A percentile compares a stretch with the other conserved stretches of the same genome.
Conservation (phyloP, 306 rosid species). For the Quercus variabilis region DNA sequence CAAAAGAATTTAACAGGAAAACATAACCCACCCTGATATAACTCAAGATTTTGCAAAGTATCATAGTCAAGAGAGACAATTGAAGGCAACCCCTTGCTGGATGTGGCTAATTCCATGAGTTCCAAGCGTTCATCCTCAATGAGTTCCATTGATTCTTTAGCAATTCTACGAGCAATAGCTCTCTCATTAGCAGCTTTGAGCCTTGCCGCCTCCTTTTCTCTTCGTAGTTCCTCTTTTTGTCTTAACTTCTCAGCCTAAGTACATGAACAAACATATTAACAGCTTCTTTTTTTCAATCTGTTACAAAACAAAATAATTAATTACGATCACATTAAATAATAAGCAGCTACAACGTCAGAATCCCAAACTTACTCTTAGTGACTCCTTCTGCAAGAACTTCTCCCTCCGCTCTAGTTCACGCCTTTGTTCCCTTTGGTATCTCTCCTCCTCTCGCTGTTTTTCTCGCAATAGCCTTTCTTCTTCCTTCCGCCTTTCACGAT, state of each 20-base stretch:
- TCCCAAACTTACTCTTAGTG: conserved; percentile 55
- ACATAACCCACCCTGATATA: conserved; percentile 44
- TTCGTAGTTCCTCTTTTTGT: conserved; percentile 67
- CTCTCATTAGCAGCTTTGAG: conserved; percentile 70
- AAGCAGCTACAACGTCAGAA: conserved; percentile 1
- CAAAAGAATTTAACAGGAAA: conserved; percentile 10
- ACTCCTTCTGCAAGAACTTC: conserved; percentile 67
- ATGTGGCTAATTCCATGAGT: conserved; percentile 74
- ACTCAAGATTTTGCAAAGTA: conserved; percentile 58
- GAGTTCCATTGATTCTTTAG: conserved; percentile 65
- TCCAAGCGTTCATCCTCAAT: conserved; percentile 78
- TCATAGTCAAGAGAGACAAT: conserved; percentile 60
- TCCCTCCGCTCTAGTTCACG: conserved; percentile 67
- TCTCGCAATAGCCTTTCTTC: conserved; percentile 76
- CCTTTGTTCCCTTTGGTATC: conserved; percentile 62
- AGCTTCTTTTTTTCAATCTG: neutral
- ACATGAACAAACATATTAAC: neutral
- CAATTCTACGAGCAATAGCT: conserved; percentile 65
- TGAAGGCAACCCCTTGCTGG: conserved; percentile 60
- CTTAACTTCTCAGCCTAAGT: conserved; percentile 60
- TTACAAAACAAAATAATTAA: conserved; percentile 15
- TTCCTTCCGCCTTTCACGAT: conserved; percentile 75
- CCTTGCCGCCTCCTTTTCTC: conserved; percentile 70
- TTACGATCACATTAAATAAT: conserved; percentile 15
- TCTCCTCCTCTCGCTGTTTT: conserved; percentile 73